Base-by-base conservation (phyloP, 805 yeast genomes). In the Candida anglica region DNA sequence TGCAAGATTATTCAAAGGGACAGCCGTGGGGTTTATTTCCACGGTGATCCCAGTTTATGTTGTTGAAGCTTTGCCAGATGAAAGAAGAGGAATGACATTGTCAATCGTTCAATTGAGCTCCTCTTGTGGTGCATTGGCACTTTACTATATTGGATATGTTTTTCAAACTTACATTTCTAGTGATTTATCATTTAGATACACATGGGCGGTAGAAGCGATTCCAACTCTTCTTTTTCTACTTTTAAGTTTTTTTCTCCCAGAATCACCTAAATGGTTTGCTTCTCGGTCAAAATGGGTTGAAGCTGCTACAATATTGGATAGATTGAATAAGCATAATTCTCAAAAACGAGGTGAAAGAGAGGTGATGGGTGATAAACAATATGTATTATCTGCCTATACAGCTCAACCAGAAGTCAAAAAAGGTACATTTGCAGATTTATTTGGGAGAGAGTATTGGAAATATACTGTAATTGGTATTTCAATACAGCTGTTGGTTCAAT, bases 401-500 rank as follows among this genome's bases (percentile, higher is more conserved):
- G 43, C 53, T 1, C 51, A 48, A 3, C 35, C 42, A 3, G 40
- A 40, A 11, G 38, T 46, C 10, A 39, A 37, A 27, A 39, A 37
- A 19, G 56, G 62, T 30, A 30, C 53, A 2, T 61, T 48, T 34
- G 29, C 38, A 30, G 57, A 65, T 23, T 48, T 71, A 23, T 60
- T 73, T 39, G 44, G 54, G 3, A 44, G 39, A 25, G 44, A 40
- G 9, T 56, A 62, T 27, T 52, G 63, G 44, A 54, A 51, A 18
- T 66, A 63, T 32, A 56, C 69, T 8, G 2, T 57, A 3, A 40
- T 59, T 31, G 77, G 75, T 1, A 38, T 66, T 1, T 17, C 52
- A 0, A 47, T 66, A 7, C 79, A 71, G 39, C 26, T 60, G 1
- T 46, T 71, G 4, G 58, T 64, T n/a, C 78, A 73, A 39, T 41